Base-by-base conservation (phyloP, 78 protist species). In the Kipferlia bialata region DNA sequence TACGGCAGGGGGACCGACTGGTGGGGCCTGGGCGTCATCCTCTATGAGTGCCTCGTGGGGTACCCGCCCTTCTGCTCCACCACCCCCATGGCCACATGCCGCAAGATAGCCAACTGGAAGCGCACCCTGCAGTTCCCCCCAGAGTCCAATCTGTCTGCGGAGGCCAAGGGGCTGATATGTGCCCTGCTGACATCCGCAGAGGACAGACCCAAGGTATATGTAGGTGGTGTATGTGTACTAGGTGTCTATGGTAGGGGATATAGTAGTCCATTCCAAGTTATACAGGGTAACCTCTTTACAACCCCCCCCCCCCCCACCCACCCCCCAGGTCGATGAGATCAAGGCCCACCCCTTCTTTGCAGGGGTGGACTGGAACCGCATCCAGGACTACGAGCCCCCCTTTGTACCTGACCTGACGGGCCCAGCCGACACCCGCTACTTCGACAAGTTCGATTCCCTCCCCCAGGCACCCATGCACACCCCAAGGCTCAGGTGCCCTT, bases 21-120 rank as follows among this genome's bases (percentile, higher is more conserved):
- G 77, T 88, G 92, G 92, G 59, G 80, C 5, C 51, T 85, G 31
- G 92, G 92, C 28, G 77, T 79, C 38, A 76, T 88, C 60, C 1
- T 85, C 62, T 88, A 58, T 53, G 90, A 88, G 69, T 81, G 88
- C 82, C 64, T 81, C 20, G 58, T n/a, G 13, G 88, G 88, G 15
- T 78, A 81, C 26, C 77, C 86, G 18, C 89, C 91, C 20, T 87
- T 87, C 44, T 80, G 34, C 54, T 62, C 85, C 31, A 84, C 77
- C 18, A 16, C 66, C 31, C 26, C 73, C 18, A 31, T 54, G 59
- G 70, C 31, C 28, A 83, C 88, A 34, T 83, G 83, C 63, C 66
- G 63, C 39, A 82, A 85, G 56, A 82, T 85, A 34, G 45, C 71
- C 38, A 38, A 61, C 72, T 81, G 78, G 87, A 6, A 45, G 32